A percentile compares a stretch with the other conserved stretches of the same genome.
Evolutionary conservation across 78 protist genomes (phyloP).

Genomic region (Dictyostelium citrinum): DNA sequence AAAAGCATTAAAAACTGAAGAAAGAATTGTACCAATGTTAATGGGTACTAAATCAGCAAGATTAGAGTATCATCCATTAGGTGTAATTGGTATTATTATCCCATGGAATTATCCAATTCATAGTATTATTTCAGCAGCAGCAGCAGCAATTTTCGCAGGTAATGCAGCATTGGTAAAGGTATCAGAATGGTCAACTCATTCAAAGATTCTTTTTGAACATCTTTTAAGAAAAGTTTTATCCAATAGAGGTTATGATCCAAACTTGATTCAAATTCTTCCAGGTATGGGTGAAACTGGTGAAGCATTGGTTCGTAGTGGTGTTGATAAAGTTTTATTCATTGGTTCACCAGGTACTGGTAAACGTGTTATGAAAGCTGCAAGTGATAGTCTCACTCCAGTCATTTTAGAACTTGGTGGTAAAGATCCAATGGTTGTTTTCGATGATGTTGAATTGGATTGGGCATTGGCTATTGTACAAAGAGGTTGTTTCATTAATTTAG

Average conservation of each 20-base stretch:
- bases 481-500: slow-evolving; percentile 73
- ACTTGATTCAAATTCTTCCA: slow-evolving; percentile 79
- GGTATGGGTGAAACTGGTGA: slow-evolving; percentile 84
- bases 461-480: slow-evolving; percentile 79
- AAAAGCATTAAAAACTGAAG: slow-evolving; percentile 68
- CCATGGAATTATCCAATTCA: slow-evolving; percentile 89
- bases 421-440: slow-evolving; percentile 78
- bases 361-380: slow-evolving; percentile 85
- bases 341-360: slow-evolving; percentile 87
- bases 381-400: slow-evolving; percentile 80
- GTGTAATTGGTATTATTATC: slow-evolving; percentile 79
- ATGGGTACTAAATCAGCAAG: slow-evolving; percentile 79
- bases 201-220: slow-evolving; percentile 47
- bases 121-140: slow-evolving; percentile 78
- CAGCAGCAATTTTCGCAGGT: slow-evolving; percentile 87
- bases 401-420: slow-evolving; percentile 85
- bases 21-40: slow-evolving; percentile 71
- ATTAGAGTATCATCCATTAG: slow-evolving; percentile 66
- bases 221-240: slow-evolving; percentile 70
- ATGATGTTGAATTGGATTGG: slow-evolving; percentile 77
- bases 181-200: slow-evolving; percentile 84
- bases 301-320: slow-evolving; percentile 72
- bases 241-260: slow-evolving; percentile 66
- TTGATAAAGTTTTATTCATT: slow-evolving; percentile 83
- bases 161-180: slow-evolving; percentile 82